Conservation (phyloP, 1,284 basidiomycete species). For the Leucoagaricus sp. region DNA sequence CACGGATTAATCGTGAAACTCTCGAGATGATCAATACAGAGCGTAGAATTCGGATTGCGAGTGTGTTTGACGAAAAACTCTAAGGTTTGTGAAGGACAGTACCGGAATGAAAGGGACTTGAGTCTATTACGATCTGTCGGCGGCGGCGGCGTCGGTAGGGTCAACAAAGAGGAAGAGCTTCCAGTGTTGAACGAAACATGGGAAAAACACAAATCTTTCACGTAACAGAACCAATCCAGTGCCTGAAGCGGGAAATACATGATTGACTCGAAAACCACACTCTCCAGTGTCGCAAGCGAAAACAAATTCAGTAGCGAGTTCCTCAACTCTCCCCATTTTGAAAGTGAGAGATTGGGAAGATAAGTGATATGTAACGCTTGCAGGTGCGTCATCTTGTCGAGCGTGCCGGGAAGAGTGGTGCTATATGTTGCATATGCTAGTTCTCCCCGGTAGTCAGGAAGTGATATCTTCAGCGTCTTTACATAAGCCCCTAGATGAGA, state of each 20-base stretch:
- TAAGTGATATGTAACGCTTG: not conserved
- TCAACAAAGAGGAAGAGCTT: no score
- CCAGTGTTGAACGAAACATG: no score
- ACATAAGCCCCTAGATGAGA: not conserved
- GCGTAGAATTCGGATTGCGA: no score
- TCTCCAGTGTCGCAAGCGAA: not conserved
- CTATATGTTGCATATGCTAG: not conserved
- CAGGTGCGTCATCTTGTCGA: not conserved
- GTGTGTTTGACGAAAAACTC: no score
- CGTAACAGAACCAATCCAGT: not conserved
- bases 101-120: no score
- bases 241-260: not conserved
- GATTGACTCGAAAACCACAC: not conserved
- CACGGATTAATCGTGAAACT: no score
- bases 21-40: no score
- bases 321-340: not conserved
- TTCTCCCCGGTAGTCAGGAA: not conserved
- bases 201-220: no score
- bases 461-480: not conserved
- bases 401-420: not conserved
- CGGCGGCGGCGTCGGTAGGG: no score
- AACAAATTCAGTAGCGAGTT: not conserved
- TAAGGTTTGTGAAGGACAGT: no score
- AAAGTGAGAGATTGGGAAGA: not conserved
- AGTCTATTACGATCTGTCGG: no score